These are phyloP conservation scores for Rhynchospora pubera DNA, from an alignment of 176 grass and related monocot species.

Conservation along the genomic window DNA sequence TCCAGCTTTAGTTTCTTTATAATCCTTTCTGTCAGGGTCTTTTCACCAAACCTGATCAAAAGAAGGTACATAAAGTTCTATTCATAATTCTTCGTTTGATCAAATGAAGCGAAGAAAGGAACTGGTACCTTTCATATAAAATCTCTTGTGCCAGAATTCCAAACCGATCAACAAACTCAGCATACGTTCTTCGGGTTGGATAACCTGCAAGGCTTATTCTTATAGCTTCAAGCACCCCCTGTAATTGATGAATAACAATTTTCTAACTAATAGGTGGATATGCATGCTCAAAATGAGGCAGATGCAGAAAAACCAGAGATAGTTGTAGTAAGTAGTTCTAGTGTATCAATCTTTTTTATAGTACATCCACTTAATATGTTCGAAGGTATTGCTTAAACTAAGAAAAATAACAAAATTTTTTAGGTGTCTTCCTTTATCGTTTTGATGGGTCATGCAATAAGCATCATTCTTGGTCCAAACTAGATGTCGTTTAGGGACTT, in stretches of 20 bases:
- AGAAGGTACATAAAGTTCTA: constrained; percentile 2
- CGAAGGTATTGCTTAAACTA: neutral
- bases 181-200: constrained; percentile 77
- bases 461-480: neutral
- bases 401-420: neutral
- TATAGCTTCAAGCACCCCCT: constrained; percentile 94
- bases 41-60: constrained; percentile 61
- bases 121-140: constrained; percentile 47
- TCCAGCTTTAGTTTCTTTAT: constrained; percentile 58
- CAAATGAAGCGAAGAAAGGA: neutral
- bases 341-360: neutral
- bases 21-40: constrained; percentile 54
- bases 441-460: neutral
- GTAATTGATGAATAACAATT: constrained; percentile 6
- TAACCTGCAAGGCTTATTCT: constrained; percentile 96
- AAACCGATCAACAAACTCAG: constrained; percentile 84
- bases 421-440: neutral
- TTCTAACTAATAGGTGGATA: neutral
- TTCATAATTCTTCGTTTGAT: neutral
- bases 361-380: neutral
- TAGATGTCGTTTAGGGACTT: neutral
- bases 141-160: constrained; percentile 59
- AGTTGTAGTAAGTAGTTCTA: neutral
- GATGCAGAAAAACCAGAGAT: neutral
- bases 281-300: constrained; percentile 1